These are phyloP conservation scores for Nyctanthes arbortristis DNA, from an alignment of 257 asterid genomes.

Conservation along the genomic window DNA sequence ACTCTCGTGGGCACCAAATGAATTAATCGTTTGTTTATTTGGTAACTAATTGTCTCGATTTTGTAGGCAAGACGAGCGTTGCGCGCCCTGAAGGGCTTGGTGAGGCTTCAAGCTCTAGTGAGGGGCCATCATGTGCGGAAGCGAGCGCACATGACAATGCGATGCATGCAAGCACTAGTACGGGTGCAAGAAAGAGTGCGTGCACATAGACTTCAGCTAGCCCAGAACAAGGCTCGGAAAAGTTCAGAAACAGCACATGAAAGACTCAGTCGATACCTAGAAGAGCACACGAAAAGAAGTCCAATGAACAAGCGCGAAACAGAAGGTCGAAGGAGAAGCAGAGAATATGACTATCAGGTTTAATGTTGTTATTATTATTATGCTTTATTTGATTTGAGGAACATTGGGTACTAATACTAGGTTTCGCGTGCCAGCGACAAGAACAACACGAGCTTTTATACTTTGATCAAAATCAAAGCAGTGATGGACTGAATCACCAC, in stretches of 20 bases:
- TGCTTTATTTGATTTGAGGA: too few species aligned
- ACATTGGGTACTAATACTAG: neutral
- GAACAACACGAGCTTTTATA: slow-evolving; percentile 27
- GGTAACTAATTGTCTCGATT: neutral
- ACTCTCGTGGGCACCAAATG: neutral
- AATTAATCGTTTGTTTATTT: neutral
- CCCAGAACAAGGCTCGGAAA: slow-evolving; percentile 42
- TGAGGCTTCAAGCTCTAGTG: slow-evolving; percentile 91
- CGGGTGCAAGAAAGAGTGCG: slow-evolving; percentile 91
- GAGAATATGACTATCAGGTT: slow-evolving; percentile 71
- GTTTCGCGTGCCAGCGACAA: slow-evolving; percentile 16
- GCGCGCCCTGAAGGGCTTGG: slow-evolving; percentile 86
- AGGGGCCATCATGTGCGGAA: slow-evolving; percentile 93
- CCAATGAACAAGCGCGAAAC: slow-evolving; percentile 41
- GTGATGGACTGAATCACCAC: slow-evolving; percentile 22
- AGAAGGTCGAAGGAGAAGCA: slow-evolving; percentile 53
- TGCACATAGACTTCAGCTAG: slow-evolving; percentile 63
- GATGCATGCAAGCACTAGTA: slow-evolving; percentile 94
- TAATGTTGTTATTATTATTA: neutral
- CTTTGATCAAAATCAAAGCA: slow-evolving; percentile 24
- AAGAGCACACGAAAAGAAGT: slow-evolving; percentile 34
- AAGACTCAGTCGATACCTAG: slow-evolving; percentile 28
- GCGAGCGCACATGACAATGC: slow-evolving; percentile 95
- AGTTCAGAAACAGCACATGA: slow-evolving; percentile 45
- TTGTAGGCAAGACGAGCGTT: slow-evolving; percentile 83